phyloP scores from a whole-genome alignment of 179 eudicot genomes.

The Gypsophila paniculata region DNA sequence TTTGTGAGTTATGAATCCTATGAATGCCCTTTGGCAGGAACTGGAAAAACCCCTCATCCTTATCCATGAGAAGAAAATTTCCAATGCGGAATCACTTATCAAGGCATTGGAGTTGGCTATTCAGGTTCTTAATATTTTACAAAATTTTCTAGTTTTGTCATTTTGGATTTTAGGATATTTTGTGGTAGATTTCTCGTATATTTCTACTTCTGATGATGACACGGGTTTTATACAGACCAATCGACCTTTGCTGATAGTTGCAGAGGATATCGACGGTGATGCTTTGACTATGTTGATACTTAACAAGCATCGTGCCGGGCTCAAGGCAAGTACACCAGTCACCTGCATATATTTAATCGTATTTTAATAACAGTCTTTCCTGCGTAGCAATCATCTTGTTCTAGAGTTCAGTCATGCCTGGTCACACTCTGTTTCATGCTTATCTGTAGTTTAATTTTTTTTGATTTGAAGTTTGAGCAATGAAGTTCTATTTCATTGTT shows the following conservation, averaged over 20 bases:
- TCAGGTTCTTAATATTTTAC: conserved; percentile 41
- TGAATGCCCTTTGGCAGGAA: conserved; percentile 48
- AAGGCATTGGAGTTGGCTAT: conserved; percentile 75
- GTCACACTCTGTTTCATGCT: conserved; percentile 6
- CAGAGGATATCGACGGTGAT: conserved; percentile 93
- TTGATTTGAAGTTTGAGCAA: neutral
- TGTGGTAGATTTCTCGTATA: neutral
- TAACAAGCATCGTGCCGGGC: conserved; percentile 84
- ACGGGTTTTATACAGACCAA: conserved; percentile 39
- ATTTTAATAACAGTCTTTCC: conserved; percentile 5
- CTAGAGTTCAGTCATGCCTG: neutral
- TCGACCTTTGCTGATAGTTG: conserved; percentile 73
- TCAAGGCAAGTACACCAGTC: conserved; percentile 51
- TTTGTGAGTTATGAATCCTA: neutral
- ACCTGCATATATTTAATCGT: neutral
- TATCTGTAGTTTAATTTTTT: neutral
- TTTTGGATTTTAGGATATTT: neutral
- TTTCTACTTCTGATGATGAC: conserved; percentile 11
- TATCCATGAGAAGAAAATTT: conserved; percentile 87
- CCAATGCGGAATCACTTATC: conserved; percentile 59
- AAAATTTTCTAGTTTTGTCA: neutral
- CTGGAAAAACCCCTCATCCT: conserved; percentile 80
- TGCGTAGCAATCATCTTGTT: neutral
- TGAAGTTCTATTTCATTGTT: neutral
- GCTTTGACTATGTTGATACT: conserved; percentile 68